A percentile compares a stretch with the other conserved stretches of the same genome.
Evolutionary conservation across 805 yeast species (phyloP).

Genomic region (Geotrichum ghanense): DNA sequence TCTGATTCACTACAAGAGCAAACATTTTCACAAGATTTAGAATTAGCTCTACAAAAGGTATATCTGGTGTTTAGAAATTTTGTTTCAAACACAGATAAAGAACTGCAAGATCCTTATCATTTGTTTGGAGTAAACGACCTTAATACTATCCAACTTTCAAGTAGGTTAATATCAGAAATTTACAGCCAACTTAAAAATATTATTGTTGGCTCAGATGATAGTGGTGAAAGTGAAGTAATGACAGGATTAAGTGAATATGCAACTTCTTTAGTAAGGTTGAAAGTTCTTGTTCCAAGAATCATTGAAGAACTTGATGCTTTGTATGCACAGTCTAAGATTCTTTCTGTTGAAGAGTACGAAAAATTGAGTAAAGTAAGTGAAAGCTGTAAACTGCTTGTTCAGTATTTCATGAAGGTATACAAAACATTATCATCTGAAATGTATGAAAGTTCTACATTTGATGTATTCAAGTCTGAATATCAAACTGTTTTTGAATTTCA

Average conservation of each 20-base stretch:
- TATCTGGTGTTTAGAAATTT: neutral
- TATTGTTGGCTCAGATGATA: neutral
- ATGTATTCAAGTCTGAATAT: neutral
- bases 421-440: neutral
- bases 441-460: neutral
- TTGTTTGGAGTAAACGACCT: neutral
- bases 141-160: neutral
- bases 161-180: neutral
- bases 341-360: neutral
- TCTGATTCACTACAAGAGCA: neutral
- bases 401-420: neutral
- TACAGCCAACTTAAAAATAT: neutral
- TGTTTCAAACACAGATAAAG: neutral
- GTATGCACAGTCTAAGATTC: neutral
- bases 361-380: neutral
- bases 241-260: neutral
- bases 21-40: neutral
- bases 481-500: neutral
- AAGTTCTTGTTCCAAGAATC: neutral
- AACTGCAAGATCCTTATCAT: neutral
- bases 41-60: neutral
- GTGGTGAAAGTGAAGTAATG: neutral
- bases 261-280: neutral
- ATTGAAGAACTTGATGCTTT: neutral
- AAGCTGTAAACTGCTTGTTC: constrained; percentile 1